Base-by-base conservation (phyloP, 2,329 filamentous ascomycete species). In the Ustulina deusta region DNA sequence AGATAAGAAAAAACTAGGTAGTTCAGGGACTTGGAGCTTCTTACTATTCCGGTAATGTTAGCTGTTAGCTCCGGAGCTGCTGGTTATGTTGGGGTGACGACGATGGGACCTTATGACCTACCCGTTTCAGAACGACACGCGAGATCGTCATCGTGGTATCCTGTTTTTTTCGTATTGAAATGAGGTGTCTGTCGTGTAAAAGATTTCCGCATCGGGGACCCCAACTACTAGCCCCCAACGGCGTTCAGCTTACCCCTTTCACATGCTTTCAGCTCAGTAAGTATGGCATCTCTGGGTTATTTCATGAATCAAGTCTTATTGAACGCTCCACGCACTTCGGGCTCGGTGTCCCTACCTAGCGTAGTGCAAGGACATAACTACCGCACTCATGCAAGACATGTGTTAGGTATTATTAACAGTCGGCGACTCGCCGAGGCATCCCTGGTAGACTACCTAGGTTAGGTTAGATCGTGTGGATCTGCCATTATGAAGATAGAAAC, bases 71-170 rank as follows among this genome's bases (percentile, higher is more conserved):
- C 52, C 46, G 66, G 54, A 38, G 38, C 17, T 51, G 25, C n/a
- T 38, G 17, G 40, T 17, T 32, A 38, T 34, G 25, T 25, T 46
- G 13, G 6, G 61, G 57, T 56, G 57, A 51, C 25, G 61, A 58
- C 36, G 29, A 48, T 54, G 22, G 36, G 25, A 10, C 22, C 36
- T 51, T 52, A 48, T 13, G 63, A 69, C 66, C 66, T 69, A 69
- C 66, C 66, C 55, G 27, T 63, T 69, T 66, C 42, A 69, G 66
- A 27, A 63, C 32, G 22, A 36, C 34, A 62, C 42, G 63, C 66
- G 63, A 59, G 62, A 63, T 66, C 54, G 11, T 29, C 49, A 38
- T 29, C 51, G 54, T 49, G 38, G 42, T 48, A 38, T 59, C 54
- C 54, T 52, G 34, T 25, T 17, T 22, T n/a, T 38, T 48, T 48